Percentiles rank a stretch among this genome's conserved stretches.
Evolutionary conservation across 2,329 filamentous ascomycete genomes (phyloP).

Genomic region (Ilyonectria destructans): DNA sequence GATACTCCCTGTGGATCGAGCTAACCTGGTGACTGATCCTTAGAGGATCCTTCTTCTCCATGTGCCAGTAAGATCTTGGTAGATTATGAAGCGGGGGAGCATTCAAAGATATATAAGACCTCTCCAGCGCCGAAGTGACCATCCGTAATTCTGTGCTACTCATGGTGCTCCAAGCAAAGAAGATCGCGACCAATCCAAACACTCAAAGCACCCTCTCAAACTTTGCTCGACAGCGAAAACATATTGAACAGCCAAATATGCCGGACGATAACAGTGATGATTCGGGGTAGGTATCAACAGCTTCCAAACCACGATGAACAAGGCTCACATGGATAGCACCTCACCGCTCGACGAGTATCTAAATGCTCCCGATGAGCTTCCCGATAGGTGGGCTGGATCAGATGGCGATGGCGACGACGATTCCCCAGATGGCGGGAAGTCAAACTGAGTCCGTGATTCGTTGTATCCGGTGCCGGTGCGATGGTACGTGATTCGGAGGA

Average conservation of each 20-base stretch:
- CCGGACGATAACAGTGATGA: constrained; percentile 1
- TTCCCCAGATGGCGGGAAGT: not conserved
- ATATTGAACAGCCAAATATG: constrained; percentile 30
- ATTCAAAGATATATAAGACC: constrained; percentile 25
- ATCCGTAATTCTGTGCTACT: constrained; percentile 5
- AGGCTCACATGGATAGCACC: constrained; percentile 26
- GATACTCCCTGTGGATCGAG: constrained; percentile 36
- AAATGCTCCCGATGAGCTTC: constrained; percentile 21
- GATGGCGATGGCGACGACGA: not conserved
- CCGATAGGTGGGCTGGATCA: constrained; percentile 32
- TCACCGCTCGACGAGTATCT: constrained; percentile 29
- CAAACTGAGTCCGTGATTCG: not conserved
- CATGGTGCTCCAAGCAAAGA: not conserved
- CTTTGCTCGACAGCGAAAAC: not conserved
- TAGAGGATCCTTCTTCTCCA: constrained; percentile 27
- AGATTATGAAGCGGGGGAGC: not conserved
- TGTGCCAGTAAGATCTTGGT: constrained; percentile 25
- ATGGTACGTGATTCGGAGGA: constrained; percentile 4
- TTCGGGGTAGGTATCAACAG: constrained; percentile 6
- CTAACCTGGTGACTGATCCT: constrained; percentile 29
- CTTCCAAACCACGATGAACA: not conserved
- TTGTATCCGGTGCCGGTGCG: constrained; percentile 9
- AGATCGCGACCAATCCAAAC: not conserved
- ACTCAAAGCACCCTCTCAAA: not conserved
- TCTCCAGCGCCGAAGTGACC: not conserved